Evolutionary conservation across 257 asterid genomes (phyloP).

Genomic region (Marsdenia floribunda): DNA sequence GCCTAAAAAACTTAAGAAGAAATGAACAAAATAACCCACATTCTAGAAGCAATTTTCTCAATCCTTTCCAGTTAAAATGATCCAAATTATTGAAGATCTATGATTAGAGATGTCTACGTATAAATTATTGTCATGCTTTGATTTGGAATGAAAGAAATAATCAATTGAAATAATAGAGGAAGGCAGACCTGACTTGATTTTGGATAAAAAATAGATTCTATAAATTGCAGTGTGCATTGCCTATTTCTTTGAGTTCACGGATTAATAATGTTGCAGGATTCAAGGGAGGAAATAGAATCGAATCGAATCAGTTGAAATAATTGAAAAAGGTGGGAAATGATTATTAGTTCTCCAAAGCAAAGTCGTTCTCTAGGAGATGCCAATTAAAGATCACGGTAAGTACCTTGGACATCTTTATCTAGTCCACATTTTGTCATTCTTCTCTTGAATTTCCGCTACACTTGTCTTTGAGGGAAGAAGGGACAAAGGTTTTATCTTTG

Average conservation of each 20-base stretch:
- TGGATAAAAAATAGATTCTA: constrained; percentile 8
- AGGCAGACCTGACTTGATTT: not conserved
- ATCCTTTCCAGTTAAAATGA: not conserved
- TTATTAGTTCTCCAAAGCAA: too few relatives aligned
- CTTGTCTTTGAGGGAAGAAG: too few relatives aligned
- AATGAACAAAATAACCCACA: not conserved
- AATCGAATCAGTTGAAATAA: constrained; percentile 19
- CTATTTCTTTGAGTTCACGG: not conserved
- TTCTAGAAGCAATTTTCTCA: not conserved
- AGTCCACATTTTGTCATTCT: too few relatives aligned
- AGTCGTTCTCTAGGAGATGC: too few relatives aligned
- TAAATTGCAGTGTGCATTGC: not conserved
- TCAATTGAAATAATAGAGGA: not conserved
- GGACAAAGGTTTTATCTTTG: too few relatives aligned
- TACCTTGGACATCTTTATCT: too few relatives aligned
- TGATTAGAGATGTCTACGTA: not conserved
- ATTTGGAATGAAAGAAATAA: not conserved
- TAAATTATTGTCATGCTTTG: not conserved
- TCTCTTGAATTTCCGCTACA: too few relatives aligned
- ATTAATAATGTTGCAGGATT: not conserved
- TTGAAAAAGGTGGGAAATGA: constrained; percentile 5
- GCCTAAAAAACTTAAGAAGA: constrained; percentile 6
- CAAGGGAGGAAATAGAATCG: not conserved
- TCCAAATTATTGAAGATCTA: not conserved
- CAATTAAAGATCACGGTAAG: too few relatives aligned